phyloP scores from a whole-genome alignment of 2,329 filamentous ascomycete species.

The Fusarium decemcellulare region DNA sequence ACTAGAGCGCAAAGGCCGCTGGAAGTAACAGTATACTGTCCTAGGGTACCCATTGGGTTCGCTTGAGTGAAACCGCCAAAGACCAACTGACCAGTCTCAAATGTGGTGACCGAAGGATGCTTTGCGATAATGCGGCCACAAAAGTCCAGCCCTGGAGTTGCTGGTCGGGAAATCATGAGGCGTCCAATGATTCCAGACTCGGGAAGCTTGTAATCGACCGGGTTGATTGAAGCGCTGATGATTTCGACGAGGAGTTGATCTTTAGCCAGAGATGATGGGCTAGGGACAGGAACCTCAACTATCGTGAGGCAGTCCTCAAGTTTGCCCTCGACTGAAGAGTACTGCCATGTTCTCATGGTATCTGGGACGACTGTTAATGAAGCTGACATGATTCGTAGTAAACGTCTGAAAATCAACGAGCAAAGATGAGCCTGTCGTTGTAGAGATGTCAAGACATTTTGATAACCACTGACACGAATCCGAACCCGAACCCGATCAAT shows the following conservation, averaged over 20 bases:
- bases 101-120: not conserved
- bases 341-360: slow-evolving; percentile 11
- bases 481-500: no score
- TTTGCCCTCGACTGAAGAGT: not conserved
- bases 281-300: not conserved
- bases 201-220: slow-evolving; percentile 58
- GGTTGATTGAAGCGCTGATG: slow-evolving; percentile 54
- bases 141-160: slow-evolving; percentile 61
- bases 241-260: slow-evolving; percentile 54
- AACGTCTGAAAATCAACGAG: no score
- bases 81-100: slow-evolving; percentile 4
- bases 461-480: no score
- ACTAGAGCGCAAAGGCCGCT: not conserved
- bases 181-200: slow-evolving; percentile 52
- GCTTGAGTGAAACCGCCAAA: not conserved
- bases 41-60: not conserved
- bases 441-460: no score
- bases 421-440: no score
- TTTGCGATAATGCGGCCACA: slow-evolving; percentile 58
- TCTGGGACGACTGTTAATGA: not conserved
- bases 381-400: not conserved
- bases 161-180: slow-evolving; percentile 43
- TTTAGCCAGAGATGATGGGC: not conserved
- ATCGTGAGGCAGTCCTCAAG: slow-evolving; percentile 2
- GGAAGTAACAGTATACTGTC: slow-evolving; percentile 6